Percentiles rank a stretch among this genome's conserved stretches.
These are phyloP conservation scores for Cladosporium cucumerinum DNA, from an alignment of 2,329 filamentous ascomycete species.

Conservation along the genomic window DNA sequence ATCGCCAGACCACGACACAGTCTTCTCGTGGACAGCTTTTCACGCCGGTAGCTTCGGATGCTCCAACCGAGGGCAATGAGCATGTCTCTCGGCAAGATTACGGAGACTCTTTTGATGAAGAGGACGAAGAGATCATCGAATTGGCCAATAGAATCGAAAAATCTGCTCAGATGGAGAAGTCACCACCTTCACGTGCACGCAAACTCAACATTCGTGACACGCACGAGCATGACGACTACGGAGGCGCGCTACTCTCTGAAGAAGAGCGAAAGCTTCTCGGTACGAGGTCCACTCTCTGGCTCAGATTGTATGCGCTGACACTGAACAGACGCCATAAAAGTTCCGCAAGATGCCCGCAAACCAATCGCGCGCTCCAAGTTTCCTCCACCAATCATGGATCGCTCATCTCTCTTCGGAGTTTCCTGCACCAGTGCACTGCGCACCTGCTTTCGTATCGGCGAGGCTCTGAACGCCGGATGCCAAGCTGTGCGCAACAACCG, in stretches of 20 bases:
- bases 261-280: conserved; percentile 27
- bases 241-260: conserved; percentile 27
- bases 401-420: conserved; percentile 54
- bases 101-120: conserved; percentile 1
- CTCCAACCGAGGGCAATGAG: background rate
- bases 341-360: conserved; percentile 17
- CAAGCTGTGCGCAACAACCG: conserved; percentile 48
- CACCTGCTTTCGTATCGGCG: conserved; percentile 63
- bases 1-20: background rate
- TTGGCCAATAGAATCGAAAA: conserved; percentile 10
- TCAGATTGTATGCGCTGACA: background rate
- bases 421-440: conserved; percentile 48
- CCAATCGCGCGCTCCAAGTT: conserved; percentile 54
- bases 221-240: conserved; percentile 31
- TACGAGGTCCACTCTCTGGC: conserved; percentile 4
- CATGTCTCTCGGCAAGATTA: background rate
- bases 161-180: background rate
- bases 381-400: conserved; percentile 48
- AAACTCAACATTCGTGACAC: conserved; percentile 32
- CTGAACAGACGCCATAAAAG: background rate
- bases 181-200: conserved; percentile 24
- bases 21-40: background rate
- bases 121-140: conserved; percentile 21
- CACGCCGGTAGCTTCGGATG: background rate
- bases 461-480: conserved; percentile 53